Percentiles rank a stretch among this genome's conserved stretches.
Conservation (phyloP, 2,329 filamentous ascomycete species). For the Erysiphe pulchra region DNA sequence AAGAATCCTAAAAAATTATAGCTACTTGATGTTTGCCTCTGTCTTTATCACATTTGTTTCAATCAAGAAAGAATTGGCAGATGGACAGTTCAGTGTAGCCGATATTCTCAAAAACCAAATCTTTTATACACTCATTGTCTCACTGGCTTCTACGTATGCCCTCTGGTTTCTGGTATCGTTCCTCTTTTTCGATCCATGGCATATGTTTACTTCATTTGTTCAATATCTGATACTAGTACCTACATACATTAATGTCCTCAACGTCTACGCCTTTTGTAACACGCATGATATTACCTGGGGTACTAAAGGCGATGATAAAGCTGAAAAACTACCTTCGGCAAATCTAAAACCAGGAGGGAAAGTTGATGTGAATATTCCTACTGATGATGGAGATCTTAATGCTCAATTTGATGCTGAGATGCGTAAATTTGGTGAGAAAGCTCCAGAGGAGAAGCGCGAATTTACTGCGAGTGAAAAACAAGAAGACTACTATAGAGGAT, state of each 20-base stretch:
- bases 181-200: conserved; percentile 95
- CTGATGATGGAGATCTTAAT: conserved; percentile 85
- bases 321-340: conserved; percentile 70
- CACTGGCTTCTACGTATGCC: conserved; percentile 72
- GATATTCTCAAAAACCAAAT: conserved; percentile 66
- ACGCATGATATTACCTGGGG: conserved; percentile 96
- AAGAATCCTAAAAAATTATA: conserved; percentile 12
- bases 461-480: conserved; percentile 46
- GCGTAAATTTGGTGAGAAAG: conserved; percentile 45
- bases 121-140: conserved; percentile 86
- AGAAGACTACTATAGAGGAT: conserved; percentile 95
- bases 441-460: conserved; percentile 40
- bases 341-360: conserved; percentile 85
- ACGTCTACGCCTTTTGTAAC: conserved; percentile 97
- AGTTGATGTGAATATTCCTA: conserved; percentile 64
- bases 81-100: conserved; percentile 37
- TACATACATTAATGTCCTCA: conserved; percentile 94
- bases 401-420: conserved; percentile 81
- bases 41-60: conserved; percentile 81
- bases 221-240: conserved; percentile 91
- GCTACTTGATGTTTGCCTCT: conserved; percentile 81
- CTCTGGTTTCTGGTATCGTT: conserved; percentile 81
- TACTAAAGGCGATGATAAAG: conserved; percentile 92
- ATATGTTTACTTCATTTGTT: conserved; percentile 88
- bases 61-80: conserved; percentile 42